Evolutionary conservation across 257 asterid genomes (phyloP).

Genomic region (Capsicum chinense): DNA sequence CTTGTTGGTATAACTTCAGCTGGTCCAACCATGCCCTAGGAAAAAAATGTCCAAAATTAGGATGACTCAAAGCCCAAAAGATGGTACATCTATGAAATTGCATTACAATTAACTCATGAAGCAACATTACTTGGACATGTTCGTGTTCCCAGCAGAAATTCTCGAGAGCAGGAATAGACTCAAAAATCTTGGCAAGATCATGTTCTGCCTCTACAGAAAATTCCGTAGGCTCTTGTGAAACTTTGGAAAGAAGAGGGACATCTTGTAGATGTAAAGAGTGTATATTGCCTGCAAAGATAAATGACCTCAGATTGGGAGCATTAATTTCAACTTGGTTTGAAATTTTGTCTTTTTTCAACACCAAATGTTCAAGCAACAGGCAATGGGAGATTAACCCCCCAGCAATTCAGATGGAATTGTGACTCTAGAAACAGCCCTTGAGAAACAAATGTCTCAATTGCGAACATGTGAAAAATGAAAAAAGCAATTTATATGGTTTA

Average conservation of each 20-base stretch:
- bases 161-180: no score
- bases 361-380: constrained; percentile 1
- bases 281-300: neutral
- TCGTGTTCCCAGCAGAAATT: no score
- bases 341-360: neutral
- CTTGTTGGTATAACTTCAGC: no score
- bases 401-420: neutral
- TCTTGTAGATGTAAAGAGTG: no score
- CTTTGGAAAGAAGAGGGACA: no score
- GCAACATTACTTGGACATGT: neutral
- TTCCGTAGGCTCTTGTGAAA: no score
- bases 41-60: neutral
- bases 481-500: no score
- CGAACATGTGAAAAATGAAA: no score
- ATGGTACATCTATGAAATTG: neutral
- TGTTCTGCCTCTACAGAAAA: no score
- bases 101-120: neutral
- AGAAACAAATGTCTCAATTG: no score
- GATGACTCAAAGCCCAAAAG: neutral
- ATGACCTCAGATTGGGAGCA: neutral
- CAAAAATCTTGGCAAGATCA: no score
- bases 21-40: no score
- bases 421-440: neutral
- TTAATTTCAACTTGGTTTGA: neutral
- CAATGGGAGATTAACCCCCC: constrained; percentile 5